Conservation (phyloP, 2,329 filamentous ascomycete species). For the Phialocephala subalpina region DNA sequence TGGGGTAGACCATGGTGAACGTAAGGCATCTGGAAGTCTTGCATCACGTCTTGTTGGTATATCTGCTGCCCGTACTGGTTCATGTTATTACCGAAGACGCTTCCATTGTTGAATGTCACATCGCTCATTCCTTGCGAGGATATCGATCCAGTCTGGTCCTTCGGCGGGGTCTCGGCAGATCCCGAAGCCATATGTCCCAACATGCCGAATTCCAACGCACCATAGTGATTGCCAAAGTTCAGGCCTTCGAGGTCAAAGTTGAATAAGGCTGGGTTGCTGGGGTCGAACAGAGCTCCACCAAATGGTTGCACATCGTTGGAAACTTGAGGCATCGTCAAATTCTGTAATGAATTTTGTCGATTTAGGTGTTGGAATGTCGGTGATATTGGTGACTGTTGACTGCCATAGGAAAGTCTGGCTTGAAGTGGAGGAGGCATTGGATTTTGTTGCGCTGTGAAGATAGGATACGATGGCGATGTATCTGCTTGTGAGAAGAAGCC, state of each 20-base stretch:
- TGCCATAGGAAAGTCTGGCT: slow-evolving; percentile 62
- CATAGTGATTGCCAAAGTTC: slow-evolving; percentile 96
- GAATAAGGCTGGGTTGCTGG: slow-evolving; percentile 90
- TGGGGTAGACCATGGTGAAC: slow-evolving; percentile 69
- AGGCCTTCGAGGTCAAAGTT: slow-evolving; percentile 95
- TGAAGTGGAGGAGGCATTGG: slow-evolving; percentile 60
- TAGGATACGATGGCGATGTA: slow-evolving; percentile 41
- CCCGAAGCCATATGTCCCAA: slow-evolving; percentile 96
- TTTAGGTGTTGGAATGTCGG: slow-evolving; percentile 71
- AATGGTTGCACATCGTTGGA: slow-evolving; percentile 58
- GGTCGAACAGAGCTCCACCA: slow-evolving; percentile 76
- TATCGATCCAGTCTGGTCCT: slow-evolving; percentile 60
- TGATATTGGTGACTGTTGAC: slow-evolving; percentile 77
- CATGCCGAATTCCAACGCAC: slow-evolving; percentile 94
- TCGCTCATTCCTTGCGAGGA: slow-evolving; percentile 55
- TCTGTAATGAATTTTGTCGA: slow-evolving; percentile 55
- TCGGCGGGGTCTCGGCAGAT: slow-evolving; percentile 79
- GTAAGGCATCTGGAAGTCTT: slow-evolving; percentile 56
- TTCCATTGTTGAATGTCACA: slow-evolving; percentile 39
- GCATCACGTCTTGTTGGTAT: slow-evolving; percentile 56
- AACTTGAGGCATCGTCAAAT: slow-evolving; percentile 49
- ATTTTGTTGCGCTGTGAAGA: slow-evolving; percentile 55
- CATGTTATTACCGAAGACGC: slow-evolving; percentile 41
- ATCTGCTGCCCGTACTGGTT: slow-evolving; percentile 57
- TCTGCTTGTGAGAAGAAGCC: slow-evolving; percentile 44